Evolutionary conservation across 1,139 yeast genomes (phyloP).

Genomic region (Diutina rugosa): DNA sequence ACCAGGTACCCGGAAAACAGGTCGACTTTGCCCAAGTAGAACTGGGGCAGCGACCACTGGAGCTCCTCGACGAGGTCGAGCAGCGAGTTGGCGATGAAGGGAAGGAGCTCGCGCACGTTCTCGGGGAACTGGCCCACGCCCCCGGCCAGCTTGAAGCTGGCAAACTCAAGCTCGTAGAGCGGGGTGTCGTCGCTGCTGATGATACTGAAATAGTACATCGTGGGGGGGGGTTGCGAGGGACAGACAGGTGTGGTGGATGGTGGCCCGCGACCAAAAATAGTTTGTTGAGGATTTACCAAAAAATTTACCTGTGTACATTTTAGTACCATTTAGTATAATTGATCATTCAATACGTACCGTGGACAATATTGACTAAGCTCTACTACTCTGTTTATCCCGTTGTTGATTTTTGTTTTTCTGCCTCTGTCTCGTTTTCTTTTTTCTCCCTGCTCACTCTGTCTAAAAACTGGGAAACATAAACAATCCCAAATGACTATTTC

Average conservation of each 20-base stretch:
- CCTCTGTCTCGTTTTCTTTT: too few relatives aligned
- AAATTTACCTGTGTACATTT: too few relatives aligned
- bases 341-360: too few relatives aligned
- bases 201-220: conserved; percentile 62
- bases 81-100: conserved; percentile 80
- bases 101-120: conserved; percentile 68
- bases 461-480: too few relatives aligned
- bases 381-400: too few relatives aligned
- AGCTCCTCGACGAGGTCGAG: conserved; percentile 80
- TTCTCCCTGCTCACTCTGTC: too few relatives aligned
- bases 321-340: too few relatives aligned
- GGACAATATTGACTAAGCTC: too few relatives aligned
- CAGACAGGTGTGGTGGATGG: background rate
- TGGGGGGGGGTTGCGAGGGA: background rate
- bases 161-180: conserved; percentile 77
- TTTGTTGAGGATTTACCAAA: too few relatives aligned
- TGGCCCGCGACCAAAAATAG: background rate
- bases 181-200: conserved; percentile 84
- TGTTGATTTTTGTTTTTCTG: too few relatives aligned
- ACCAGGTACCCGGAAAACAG: conserved; percentile 72
- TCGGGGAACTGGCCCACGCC: conserved; percentile 55
- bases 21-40: conserved; percentile 70
- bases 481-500: too few relatives aligned
- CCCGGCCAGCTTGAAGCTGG: conserved; percentile 38
- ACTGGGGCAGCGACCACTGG: conserved; percentile 62